Base-by-base conservation (phyloP, 1,284 basidiomycete species). In the Cutaneotrichosporon sp. region DNA sequence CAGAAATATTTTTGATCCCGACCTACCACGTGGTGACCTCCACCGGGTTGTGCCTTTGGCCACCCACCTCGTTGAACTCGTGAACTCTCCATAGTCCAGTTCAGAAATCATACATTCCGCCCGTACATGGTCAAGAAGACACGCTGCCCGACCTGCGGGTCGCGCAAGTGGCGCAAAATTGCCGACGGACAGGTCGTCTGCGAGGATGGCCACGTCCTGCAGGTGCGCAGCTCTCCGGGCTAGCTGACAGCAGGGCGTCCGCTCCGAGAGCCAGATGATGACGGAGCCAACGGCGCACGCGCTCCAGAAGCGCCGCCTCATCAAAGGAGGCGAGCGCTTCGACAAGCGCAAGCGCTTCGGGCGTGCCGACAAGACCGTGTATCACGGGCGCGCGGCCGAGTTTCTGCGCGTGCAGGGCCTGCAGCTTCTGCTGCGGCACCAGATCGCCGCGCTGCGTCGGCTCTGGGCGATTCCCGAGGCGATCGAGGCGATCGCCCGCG, bases 341-440 rank as follows among this genome's bases (percentile, higher is more conserved):
- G 74, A 73, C 57, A 72, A 72, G 59, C 54, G 70, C 20, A 69
- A 60, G 55, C 65, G 63, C 42, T 58, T 66, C 29, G 75, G 77
- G 3, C 60, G 62, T 25, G 61, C 60, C 20, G 73, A 80, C 58
- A 58, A 6, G 18, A 14, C 71, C 94, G 92, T 90, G 51, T 92
- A 91, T 71, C 87, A 91, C 68, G 91, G 91, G 10, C 83, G 85
- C 22, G 84, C 87, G 56, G 90, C 87, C 3, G 84, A 87, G 49
- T 91, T 84, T 72, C 86, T 89, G 58, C 90, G 90, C 68, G 87
- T 91, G 63, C 88, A 93, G 67, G 90, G 89, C 67, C 81, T 91
- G 36, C 92, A 95, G 73, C 79, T 91, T 0, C 79, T 94, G 56
- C 80, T 95, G 9, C 83, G 91, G 16, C 84, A 87, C 68, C 92